Conservation (phyloP, 257 asterid species). For the Nicotiana tabacum region DNA sequence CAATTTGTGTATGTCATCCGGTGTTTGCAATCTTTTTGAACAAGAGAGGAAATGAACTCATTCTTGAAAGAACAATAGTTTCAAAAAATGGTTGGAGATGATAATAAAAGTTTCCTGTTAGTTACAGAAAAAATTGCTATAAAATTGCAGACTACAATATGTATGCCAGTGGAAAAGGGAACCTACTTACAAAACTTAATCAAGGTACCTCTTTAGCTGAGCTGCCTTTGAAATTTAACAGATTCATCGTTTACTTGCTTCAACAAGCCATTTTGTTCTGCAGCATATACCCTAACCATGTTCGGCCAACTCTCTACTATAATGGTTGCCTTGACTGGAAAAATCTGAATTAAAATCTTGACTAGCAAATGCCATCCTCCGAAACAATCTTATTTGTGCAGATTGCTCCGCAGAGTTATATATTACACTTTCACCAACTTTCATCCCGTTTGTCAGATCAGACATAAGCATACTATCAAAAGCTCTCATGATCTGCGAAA, state of each 20-base stretch:
- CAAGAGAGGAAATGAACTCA: neutral
- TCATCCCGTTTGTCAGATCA: slow-evolving; percentile 82
- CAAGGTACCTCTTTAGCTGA: slow-evolving; percentile 21
- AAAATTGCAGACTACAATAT: neutral
- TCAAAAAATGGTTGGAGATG: neutral
- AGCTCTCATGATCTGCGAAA: slow-evolving; percentile 70
- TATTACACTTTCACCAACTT: slow-evolving; percentile 76
- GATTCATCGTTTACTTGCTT: neutral
- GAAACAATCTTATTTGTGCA: slow-evolving; percentile 72
- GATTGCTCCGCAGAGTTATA: slow-evolving; percentile 71
- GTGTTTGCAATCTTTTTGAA: neutral
- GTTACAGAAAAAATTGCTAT: slow-evolving; percentile 33
- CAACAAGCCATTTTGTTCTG: neutral
- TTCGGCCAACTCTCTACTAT: slow-evolving; percentile 16
- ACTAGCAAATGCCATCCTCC: slow-evolving; percentile 80
- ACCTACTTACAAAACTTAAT: slow-evolving; percentile 23
- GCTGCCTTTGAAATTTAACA: neutral
- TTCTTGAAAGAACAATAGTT: neutral
- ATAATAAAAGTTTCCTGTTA: slow-evolving; percentile 17
- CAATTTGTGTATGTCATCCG: neutral
- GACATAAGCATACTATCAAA: slow-evolving; percentile 54
- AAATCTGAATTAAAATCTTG: slow-evolving; percentile 59
- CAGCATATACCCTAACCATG: neutral
- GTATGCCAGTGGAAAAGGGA: slow-evolving; percentile 20
- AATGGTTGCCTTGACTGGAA: slow-evolving; percentile 39